phyloP scores from a whole-genome alignment of 495 filamentous ascomycete species.

The Talaromyces nanjingensis region DNA sequence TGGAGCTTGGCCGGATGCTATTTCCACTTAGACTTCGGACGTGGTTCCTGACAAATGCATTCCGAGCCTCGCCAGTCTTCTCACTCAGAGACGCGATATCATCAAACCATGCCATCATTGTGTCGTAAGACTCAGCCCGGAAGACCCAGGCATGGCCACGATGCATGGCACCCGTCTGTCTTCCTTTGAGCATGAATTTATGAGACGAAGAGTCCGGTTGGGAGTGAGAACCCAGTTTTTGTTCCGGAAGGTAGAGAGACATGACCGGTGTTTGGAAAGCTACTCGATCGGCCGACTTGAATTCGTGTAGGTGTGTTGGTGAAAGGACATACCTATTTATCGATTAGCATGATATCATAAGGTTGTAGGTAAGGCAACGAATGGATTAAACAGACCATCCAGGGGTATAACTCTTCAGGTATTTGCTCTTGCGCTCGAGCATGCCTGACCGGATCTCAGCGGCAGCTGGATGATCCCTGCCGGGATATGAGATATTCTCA shows the following conservation, averaged over 20 bases:
- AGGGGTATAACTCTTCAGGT: conserved; percentile 94
- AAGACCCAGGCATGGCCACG: conserved; percentile 98
- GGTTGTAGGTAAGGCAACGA: neutral
- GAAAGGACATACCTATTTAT: conserved; percentile 85
- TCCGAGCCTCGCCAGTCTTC: conserved; percentile 81
- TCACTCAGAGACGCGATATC: conserved; percentile 85
- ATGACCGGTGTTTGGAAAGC: conserved; percentile 75
- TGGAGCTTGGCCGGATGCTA: conserved; percentile 55
- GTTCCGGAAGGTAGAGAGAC: conserved; percentile 90
- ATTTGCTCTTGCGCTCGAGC: conserved; percentile 96
- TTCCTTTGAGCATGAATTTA: conserved; percentile 95
- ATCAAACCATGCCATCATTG: conserved; percentile 94
- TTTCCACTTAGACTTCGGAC: conserved; percentile 65
- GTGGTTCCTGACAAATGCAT: conserved; percentile 75
- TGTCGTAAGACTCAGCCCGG: conserved; percentile 87
- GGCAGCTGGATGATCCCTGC: conserved; percentile 78
- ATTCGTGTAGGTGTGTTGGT: conserved; percentile 94
- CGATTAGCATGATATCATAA: neutral
- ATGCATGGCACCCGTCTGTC: conserved; percentile 88
- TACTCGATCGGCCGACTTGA: conserved; percentile 79
- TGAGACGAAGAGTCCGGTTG: conserved; percentile 80
- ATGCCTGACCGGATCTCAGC: conserved; percentile 83
- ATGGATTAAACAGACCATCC: conserved; percentile 64
- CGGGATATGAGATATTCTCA: conserved; percentile 89
- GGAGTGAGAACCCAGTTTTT: conserved; percentile 91